Evolutionary conservation across 768 basidiomycete species (phyloP).

Genomic region (Lactifluus rugatus): DNA sequence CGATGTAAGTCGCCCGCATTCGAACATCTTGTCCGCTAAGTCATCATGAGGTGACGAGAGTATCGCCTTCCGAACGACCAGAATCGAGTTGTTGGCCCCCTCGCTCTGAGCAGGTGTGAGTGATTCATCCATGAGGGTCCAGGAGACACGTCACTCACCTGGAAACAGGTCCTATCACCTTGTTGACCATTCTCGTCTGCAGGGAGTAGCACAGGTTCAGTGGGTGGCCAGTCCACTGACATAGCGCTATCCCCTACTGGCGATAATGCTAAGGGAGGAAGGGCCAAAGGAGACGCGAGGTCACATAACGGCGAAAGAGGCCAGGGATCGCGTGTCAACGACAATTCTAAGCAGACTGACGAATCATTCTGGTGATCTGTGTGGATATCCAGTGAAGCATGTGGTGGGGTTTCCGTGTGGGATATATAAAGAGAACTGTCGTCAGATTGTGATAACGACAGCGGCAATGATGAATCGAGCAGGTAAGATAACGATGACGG

Average conservation of each 20-base stretch:
- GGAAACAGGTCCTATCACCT: background rate
- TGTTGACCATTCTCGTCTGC: background rate
- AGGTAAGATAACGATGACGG: background rate
- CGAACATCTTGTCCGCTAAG: background rate
- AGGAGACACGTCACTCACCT: background rate
- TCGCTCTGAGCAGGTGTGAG: background rate
- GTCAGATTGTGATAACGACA: background rate
- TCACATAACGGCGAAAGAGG: background rate
- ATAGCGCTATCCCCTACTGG: background rate
- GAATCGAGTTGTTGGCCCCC: background rate
- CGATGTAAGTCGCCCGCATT: background rate
- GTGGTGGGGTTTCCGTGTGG: background rate
- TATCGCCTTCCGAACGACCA: background rate
- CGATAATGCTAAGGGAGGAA: background rate
- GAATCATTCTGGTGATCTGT: background rate
- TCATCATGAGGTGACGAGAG: background rate
- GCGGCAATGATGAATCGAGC: background rate
- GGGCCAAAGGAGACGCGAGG: background rate
- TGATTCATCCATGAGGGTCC: background rate
- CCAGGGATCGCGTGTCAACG: background rate
- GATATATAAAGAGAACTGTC: background rate
- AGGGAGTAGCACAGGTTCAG: background rate
- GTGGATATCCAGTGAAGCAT: background rate
- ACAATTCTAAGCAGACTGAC: background rate
- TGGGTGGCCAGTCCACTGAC: conserved; percentile 14